A percentile compares a stretch with the other conserved stretches of the same genome.
phyloP scores from a whole-genome alignment of 139 green algal species.

The Chlorella vulgaris region DNA sequence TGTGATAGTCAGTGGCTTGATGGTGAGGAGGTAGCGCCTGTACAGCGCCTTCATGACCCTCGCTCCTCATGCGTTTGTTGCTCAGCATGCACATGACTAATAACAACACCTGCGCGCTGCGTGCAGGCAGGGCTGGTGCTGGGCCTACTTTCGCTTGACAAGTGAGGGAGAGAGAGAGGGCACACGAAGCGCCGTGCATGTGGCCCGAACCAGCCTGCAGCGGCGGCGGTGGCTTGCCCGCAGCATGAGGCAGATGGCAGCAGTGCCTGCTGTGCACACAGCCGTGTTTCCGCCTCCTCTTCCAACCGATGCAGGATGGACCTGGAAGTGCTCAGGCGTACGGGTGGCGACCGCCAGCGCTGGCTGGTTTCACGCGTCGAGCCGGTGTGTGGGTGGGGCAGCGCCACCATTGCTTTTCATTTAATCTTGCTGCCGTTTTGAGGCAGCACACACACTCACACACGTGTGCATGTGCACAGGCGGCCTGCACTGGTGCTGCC shows the following conservation, averaged over 20 bases:
- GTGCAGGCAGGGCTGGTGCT: constrained; percentile 76
- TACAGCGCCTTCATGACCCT: neutral
- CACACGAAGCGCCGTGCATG: neutral
- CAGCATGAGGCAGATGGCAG: no score
- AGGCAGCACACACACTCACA: no score
- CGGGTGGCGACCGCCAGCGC: neutral
- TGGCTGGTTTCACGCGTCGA: constrained; percentile 22
- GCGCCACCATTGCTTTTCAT: no score
- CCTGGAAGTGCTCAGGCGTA: constrained; percentile 22
- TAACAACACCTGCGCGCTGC: neutral
- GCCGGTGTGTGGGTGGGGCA: constrained; percentile 2
- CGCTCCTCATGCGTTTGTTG: neutral
- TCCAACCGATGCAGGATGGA: constrained; percentile 11
- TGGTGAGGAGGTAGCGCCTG: constrained; percentile 5
- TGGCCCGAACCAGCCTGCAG: no score
- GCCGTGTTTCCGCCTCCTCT: neutral
- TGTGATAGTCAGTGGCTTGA: constrained; percentile 12
- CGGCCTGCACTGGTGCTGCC: no score
- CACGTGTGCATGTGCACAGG: neutral
- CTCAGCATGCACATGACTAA: no score
- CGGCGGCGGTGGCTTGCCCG: no score
- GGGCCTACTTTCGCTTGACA: constrained; percentile 71
- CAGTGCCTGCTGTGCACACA: no score
- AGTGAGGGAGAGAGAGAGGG: neutral
- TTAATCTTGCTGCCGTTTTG: no score